Percentiles rank a stretch among this genome's conserved stretches.
These are phyloP conservation scores for Mycena metata DNA, from an alignment of 768 basidiomycete genomes.

Conservation along the genomic window DNA sequence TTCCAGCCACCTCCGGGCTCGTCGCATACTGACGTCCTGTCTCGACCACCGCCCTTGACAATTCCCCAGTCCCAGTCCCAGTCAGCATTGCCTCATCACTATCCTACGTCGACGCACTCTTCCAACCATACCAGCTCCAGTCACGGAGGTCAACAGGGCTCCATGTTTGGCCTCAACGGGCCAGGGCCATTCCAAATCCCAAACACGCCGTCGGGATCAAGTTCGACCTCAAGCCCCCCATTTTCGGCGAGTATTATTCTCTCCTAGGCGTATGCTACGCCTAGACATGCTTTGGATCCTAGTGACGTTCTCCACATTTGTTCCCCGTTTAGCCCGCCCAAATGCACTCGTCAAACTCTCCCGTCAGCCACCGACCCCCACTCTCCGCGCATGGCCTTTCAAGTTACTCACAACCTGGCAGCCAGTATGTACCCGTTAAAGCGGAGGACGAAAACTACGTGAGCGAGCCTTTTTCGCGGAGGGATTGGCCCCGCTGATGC, in stretches of 20 bases:
- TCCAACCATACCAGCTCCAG: slow-evolving; percentile 56
- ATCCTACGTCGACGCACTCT: slow-evolving; percentile 55
- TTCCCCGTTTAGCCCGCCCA: slow-evolving; percentile 72
- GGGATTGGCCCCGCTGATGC: not conserved
- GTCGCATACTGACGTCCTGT: slow-evolving; percentile 52
- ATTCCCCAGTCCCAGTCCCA: slow-evolving; percentile 75
- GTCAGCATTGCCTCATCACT: slow-evolving; percentile 63
- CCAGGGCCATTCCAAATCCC: slow-evolving; percentile 76
- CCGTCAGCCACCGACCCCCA: slow-evolving; percentile 55
- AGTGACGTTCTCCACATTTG: slow-evolving; percentile 61
- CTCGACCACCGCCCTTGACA: slow-evolving; percentile 70
- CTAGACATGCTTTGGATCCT: slow-evolving; percentile 64
- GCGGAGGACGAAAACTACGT: slow-evolving; percentile 76
- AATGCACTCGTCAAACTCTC: slow-evolving; percentile 60
- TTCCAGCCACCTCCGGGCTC: slow-evolving; percentile 57
- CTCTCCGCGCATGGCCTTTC: slow-evolving; percentile 56
- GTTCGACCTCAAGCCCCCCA: slow-evolving; percentile 81
- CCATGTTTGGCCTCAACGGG: slow-evolving; percentile 66
- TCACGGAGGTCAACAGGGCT: slow-evolving; percentile 34
- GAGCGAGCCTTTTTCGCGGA: slow-evolving; percentile 46
- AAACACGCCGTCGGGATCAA: slow-evolving; percentile 79
- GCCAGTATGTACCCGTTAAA: slow-evolving; percentile 70
- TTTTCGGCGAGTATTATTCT: slow-evolving; percentile 87
- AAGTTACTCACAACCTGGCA: slow-evolving; percentile 56
- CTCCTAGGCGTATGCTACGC: slow-evolving; percentile 47